Evolutionary conservation across 495 filamentous ascomycete genomes (phyloP), one percentile per base, ranked within the genome.

Genomic region (Penicillium desertorum): DNA sequence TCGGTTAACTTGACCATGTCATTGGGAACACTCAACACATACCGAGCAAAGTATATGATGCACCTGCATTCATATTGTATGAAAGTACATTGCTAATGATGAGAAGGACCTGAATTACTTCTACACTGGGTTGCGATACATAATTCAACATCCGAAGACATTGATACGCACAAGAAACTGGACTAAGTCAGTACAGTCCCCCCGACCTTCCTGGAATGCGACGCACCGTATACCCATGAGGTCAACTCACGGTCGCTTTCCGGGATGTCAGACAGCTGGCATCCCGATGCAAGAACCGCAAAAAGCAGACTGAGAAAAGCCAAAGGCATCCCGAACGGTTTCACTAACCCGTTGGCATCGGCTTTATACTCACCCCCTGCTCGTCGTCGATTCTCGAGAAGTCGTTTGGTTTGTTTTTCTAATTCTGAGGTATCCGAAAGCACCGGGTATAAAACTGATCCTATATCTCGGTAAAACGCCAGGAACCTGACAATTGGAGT

Each of bases 391-490:
- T 86, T 83, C 54, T 85, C 81, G 16, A 93, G 77, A 60, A 92
- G 87, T 12, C 78, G 76, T 62, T 83, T 81, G 32, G 91, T 73
- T 48, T 85, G 82, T 4, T 78, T 77, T 66, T 91, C 87, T 17
- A 93, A 76, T 29, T 78, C 75, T 39, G 84, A 79, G 25, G 89
- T 76, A 64, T 92, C 86, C 32, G 86, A 80, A 34, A 95, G 79
- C 16, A 90, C 89, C 4, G 89, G 88, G 79, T 89, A 95, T 59
- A 92, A 83, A 10, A 89, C 86, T 37, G 88, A 83, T 5, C 88
- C 83, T 12, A 89, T 88, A 59, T 91, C 86, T 69, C 82, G 86
- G 74, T 92, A 95, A 36, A 81, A 86, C 30, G 79, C 72, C 58
- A 93, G 86, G 42, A 91, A 80, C 58, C 86, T 90, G 50, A 36